Base-by-base conservation (phyloP, 2,329 filamentous ascomycete genomes). In the Neofusicoccum umdonicola region DNA sequence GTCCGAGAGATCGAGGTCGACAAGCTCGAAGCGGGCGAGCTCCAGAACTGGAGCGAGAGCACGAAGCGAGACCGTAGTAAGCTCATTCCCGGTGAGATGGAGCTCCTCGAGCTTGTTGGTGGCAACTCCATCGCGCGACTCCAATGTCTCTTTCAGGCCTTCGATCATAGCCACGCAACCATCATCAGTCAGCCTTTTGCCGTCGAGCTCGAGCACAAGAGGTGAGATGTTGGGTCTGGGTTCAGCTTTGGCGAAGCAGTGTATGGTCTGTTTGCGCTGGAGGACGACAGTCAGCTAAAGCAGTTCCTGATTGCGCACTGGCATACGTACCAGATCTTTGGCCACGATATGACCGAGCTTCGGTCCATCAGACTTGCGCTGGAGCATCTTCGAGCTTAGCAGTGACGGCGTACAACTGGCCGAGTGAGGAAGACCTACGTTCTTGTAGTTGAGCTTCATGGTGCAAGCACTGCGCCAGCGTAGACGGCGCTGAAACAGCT, bases 321-420 rank as follows among this genome's bases (percentile, higher is more conserved):
- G 31, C 68, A 61, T 69, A 73, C 69, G 71, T 71, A 74, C 78
- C 60, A 84, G 70, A 62, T 82, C 79, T 63, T 77, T 79, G 12
- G 77, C 78, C 27, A 84, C 78, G 39, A 77, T 77, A 27, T 76
- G 74, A 11, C 80, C 82, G 9, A 81, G 73, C 67, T 80, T 82
- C 63, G 78, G 65, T 35, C 82, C 82, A 15, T 77, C 74, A 42
- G 78, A 81, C 51, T 78, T 78, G 45, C 81, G 78, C 78, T 84
- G 60, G 7, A 35, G 31, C 45, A 34, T 58, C 31, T 7, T 13
- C 13, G 13, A 66, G 34, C 27, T 56, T 41, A 56, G 61, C 50
- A 37, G 19, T 1, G n/a, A 3, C 31, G 9, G 7, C 31, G 27
- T 12, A 22, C 47, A 19, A 9, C 13, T 22, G 27, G 58, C n/a